phyloP scores from a whole-genome alignment of 73 alveolate genomes.

The Symbiodinium pilosum region DNA sequence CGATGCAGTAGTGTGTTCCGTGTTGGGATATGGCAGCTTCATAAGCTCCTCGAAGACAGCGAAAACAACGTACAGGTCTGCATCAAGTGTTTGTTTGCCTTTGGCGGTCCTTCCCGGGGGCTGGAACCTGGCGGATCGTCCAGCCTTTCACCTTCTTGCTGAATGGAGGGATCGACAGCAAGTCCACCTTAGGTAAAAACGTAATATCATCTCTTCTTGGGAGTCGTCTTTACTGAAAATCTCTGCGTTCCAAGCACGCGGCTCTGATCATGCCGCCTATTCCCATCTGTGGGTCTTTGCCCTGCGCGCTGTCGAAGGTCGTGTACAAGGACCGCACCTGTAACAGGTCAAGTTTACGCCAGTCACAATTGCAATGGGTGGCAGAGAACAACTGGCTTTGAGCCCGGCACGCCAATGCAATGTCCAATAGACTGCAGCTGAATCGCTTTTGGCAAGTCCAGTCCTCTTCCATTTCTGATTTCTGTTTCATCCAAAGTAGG shows the following conservation, averaged over 20 bases:
- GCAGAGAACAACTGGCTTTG: background rate
- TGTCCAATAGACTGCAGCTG: conserved; percentile 77
- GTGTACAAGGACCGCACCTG: conserved; percentile 85
- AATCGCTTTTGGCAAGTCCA: conserved; percentile 73
- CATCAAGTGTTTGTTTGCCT: background rate
- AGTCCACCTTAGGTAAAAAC: conserved; percentile 28
- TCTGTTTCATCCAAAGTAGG: background rate
- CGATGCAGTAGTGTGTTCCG: conserved; percentile 67
- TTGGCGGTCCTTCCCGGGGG: conserved; percentile 71
- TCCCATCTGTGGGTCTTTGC: conserved; percentile 92
- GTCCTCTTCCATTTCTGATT: conserved; percentile 25
- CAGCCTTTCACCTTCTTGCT: conserved; percentile 90
- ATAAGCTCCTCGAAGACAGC: conserved; percentile 53
- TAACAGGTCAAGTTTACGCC: background rate
- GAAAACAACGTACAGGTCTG: background rate
- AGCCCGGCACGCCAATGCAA: conserved; percentile 65
- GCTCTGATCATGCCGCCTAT: conserved; percentile 87
- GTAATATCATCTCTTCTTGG: background rate
- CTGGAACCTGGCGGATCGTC: conserved; percentile 89
- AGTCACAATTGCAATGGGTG: no score
- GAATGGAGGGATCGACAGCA: conserved; percentile 90
- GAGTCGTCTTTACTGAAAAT: background rate
- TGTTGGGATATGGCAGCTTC: conserved; percentile 89
- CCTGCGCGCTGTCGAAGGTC: conserved; percentile 83
- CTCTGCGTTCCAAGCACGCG: background rate